Evolutionary conservation across 2,329 filamentous ascomycete species (phyloP), one percentile per base, ranked within the genome.

Genomic region (Pseudogymnoascus sp.): DNA sequence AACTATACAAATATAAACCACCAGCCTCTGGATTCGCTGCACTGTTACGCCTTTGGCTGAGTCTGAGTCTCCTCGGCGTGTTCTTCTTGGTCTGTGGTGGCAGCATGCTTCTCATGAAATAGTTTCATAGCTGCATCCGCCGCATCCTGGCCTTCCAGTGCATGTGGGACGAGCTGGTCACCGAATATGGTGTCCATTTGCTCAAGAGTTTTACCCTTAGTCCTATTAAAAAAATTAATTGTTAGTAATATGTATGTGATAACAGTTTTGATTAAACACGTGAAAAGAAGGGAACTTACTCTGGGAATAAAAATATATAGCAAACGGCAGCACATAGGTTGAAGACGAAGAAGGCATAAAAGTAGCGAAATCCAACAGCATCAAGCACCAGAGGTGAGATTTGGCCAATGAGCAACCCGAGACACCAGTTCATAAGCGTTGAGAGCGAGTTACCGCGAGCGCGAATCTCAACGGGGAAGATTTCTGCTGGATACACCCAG

Each of bases 381-480:
- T 82, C 76, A 24, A 88, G 78, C 63, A 87, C 79, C 1, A 79
- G 79, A 0, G 81, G 82, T 0, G 82, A 84, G 21, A 83, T 79
- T 42, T 84, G 77, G 16, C 82, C 81, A 65, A 72, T 70, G 35
- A 73, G 76, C 13, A 86, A 86, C 69, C 86, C 86, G 71, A 81
- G 83, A 8, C 83, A 71, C 76, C 84, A 87, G 66, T 81, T 85
- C 16, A 79, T 79, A 68, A 79, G 82, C 0, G 81, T 84, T 1
- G 82, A 82, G 7, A 87, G 75, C 0, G 84, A 79, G 66, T 90
- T 83, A 24, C 82, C 85, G 68, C 86, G 85, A n/a, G 85, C 80
- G 19, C 84, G 78, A 47, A 80, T 83, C 13, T 78, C 80, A 0
- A 86, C 73, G 2, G 82, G 83, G 76, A 84, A 87, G 24, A 88